These are phyloP conservation scores for Pseudodiploospora longispora DNA, from an alignment of 2,329 filamentous ascomycete species.

Conservation along the genomic window DNA sequence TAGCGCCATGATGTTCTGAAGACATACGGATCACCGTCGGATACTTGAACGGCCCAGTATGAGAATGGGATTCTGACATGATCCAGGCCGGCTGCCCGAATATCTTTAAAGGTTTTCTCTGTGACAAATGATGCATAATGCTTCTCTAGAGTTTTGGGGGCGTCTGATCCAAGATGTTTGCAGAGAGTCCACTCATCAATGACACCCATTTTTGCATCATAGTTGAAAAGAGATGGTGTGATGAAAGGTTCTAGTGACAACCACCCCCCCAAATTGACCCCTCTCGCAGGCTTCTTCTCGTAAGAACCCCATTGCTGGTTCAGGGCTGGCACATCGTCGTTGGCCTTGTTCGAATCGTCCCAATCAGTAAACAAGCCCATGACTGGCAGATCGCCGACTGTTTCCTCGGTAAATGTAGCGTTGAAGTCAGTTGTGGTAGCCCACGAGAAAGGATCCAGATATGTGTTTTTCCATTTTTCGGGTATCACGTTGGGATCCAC, in stretches of 20 bases:
- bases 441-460: slow-evolving; percentile 87
- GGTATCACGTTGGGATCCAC: slow-evolving; percentile 53
- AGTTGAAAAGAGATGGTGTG: slow-evolving; percentile 79
- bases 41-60: slow-evolving; percentile 88
- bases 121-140: slow-evolving; percentile 89
- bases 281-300: slow-evolving; percentile 68
- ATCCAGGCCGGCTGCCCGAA: slow-evolving; percentile 80
- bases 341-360: slow-evolving; percentile 75
- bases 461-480: slow-evolving; percentile 59
- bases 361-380: slow-evolving; percentile 83
- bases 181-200: slow-evolving; percentile 85
- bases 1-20: slow-evolving; percentile 87
- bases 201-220: slow-evolving; percentile 54
- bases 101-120: slow-evolving; percentile 75
- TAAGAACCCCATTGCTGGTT: slow-evolving; percentile 71
- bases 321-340: slow-evolving; percentile 71
- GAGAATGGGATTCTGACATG: slow-evolving; percentile 94
- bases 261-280: slow-evolving; percentile 93
- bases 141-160: slow-evolving; percentile 67
- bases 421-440: slow-evolving; percentile 87
- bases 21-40: slow-evolving; percentile 81
- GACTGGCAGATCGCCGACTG: slow-evolving; percentile 76
- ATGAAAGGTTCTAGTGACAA: slow-evolving; percentile 92
- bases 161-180: slow-evolving; percentile 56
- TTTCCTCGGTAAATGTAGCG: slow-evolving; percentile 79